Evolutionary conservation across 1,284 basidiomycete genomes (phyloP), one percentile per base, ranked within the genome.

Genomic region (Wolfiporia cocos): DNA sequence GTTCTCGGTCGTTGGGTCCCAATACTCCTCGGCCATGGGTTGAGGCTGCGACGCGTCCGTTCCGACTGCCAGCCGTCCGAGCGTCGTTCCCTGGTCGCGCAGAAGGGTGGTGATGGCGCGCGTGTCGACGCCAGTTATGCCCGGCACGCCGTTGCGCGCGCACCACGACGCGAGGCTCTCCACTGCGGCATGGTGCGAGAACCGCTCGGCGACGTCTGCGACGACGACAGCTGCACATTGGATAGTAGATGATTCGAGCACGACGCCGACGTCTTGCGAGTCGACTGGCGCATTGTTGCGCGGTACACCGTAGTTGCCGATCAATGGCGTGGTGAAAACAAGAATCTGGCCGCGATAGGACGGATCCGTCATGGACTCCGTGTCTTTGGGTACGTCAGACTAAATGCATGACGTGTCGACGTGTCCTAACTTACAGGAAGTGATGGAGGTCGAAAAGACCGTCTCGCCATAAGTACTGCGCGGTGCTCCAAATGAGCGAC

Each of bases 311-410:
- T 99, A 99, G 66, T 99, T 99, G 38, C 96, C 96, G 53, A 99
- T 97, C 65, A 99, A 80, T 19, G 96, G 95, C 4, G 94, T 90
- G 21, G 95, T 99, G 70, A 99, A 99, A 46, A 98, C 93, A 48
- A 99, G 79, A 55, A 99, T 92, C 68, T 99, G 96, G 41, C 92
- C 89, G 28, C 92, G 89, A 68, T 99, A 99, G 7, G 96, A 99
- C 5, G 95, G 95, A 63, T 99, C 95, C 35, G 95, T 99, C 92
- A 99, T 96, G 12, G 93, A 97, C 68, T 99, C 96, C 42, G 94
- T 98, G 67, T 99, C 90, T 92, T 53, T 41, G 41, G 43, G 2
- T 31, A 28, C 20, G 39, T 53, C 37, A 55, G 47, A 34, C 40
- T 41, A 45, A 26, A 26, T 43, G 10, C 29, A 19, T 14, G 23